phyloP scores from a whole-genome alignment of 2,329 filamentous ascomycete species.

The Fusarium stilboides region DNA sequence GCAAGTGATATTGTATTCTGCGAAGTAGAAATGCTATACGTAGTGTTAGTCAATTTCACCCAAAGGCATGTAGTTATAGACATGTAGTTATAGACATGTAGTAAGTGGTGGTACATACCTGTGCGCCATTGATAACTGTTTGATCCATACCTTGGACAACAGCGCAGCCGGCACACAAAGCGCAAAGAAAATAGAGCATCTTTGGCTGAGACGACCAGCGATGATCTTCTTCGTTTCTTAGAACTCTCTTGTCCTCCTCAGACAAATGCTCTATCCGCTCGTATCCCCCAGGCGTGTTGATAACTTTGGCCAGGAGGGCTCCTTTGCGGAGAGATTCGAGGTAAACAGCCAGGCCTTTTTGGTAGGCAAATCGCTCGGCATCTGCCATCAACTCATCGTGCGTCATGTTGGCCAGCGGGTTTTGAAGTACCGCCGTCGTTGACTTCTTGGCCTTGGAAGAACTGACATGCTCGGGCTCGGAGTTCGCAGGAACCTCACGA shows the following conservation, averaged over 20 bases:
- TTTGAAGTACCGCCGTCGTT: constrained; percentile 34
- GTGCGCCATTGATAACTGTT: constrained; percentile 72
- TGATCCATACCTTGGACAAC: constrained; percentile 75
- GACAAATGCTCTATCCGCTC: constrained; percentile 50
- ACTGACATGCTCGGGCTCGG: background rate
- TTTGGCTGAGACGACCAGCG: constrained; percentile 67
- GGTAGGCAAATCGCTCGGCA: constrained; percentile 30
- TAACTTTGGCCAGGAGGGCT: constrained; percentile 54
- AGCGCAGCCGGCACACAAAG: constrained; percentile 65
- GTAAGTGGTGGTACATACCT: constrained; percentile 30
- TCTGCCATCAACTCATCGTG: constrained; percentile 40
- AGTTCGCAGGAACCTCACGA: background rate
- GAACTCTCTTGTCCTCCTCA: constrained; percentile 54
- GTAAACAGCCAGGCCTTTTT: constrained; percentile 62
- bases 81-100: background rate
- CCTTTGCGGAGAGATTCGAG: constrained; percentile 57
- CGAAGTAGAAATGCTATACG: constrained; percentile 55
- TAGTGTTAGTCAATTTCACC: constrained; percentile 9
- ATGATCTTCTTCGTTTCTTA: constrained; percentile 65
- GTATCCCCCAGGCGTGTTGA: constrained; percentile 47
- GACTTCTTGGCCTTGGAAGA: background rate
- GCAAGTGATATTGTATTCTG: constrained; percentile 54
- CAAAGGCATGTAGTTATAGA: background rate
- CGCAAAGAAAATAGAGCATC: constrained; percentile 61
- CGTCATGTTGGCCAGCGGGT: constrained; percentile 40